Evolutionary conservation across 768 basidiomycete genomes (phyloP), one percentile per base, ranked within the genome.

Genomic region (Termitomyces sp.): DNA sequence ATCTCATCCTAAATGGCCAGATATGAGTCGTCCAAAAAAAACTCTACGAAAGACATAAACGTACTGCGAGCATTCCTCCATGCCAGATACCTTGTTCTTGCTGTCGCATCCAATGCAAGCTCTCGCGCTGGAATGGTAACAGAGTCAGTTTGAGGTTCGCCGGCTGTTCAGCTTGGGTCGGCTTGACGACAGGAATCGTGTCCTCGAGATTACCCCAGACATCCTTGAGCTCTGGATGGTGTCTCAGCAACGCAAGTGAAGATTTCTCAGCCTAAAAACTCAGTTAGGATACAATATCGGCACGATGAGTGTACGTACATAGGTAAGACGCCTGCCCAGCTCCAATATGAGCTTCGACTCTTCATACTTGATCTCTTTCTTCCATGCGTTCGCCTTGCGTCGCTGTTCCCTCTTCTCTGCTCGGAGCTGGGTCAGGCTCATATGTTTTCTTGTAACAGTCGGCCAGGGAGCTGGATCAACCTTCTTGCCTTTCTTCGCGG

Each of bases 91-190:
- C 80, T 52, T 85, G 74, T 68, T 99, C 97, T 73, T 98, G 97
- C 65, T 91, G 79, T 61, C 83, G 81, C 93, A 99, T 96, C 97
- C 97, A 99, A 64, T 77, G 87, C 59, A 99, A 74, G 71, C 91
- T 93, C 72, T 99, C 97, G 51, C 82, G 83, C 68, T 99, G 97
- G 80, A 98, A 99, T 1, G 95, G 96, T 35, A 99, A 75, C 3
- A 99, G 79, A 0, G 80, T 84, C 48, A 91, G 79, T 67, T 93
- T 96, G 57, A 98, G 74, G n/a, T 84, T 85, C 2, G 72, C 74
- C 2, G 97, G 95, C 55, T 95, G 94, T 28, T 81, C 80, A 45
- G 87, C 89, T 62, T 83, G 81, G 49, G 80, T 71, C 2, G 93
- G 92, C 30, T 77, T 71, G 54, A 83, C 72, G 45, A 87, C 74